Base-by-base conservation (phyloP, 306 rosid species). In the Gleditsia sinensis region DNA sequence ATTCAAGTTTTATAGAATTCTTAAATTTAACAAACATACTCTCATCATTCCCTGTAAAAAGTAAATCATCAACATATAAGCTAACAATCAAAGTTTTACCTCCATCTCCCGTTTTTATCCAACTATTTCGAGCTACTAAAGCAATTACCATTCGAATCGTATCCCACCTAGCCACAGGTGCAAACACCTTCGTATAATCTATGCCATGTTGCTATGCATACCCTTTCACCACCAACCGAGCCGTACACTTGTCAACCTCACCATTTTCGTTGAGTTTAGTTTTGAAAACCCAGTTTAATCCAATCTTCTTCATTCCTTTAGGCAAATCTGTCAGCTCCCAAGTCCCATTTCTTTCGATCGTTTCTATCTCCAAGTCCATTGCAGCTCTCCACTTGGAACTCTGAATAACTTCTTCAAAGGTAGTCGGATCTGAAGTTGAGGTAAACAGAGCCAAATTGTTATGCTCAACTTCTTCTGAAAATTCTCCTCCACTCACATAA, bases 251-350 rank as follows among this genome's bases (percentile, higher is more conserved):
- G 3, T 58, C 58, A 1, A 58, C 33, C 2, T 40, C 9, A 9
- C 77, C 59, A 57, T 57, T 11, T 17, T 57, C 68, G 5, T 72
- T 72, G 8, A 23, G 28, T 32, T 72, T 58, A 0, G 58, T 69
- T 8, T 72, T 17, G 28, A 13, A 72, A 45, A 40, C 17, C 69
- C 77, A 72, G 17, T 72, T 72, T 0, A 55, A 39, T 5, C 77
- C 59, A 17, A 72, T 30, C 7, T 16, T 6, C 4, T 58, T 58
- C 7, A 4, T 10, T n/a, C 48, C 46, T 3, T 0, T 19, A 6
- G 59, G 77, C 4, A 58, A 21, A 2, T 16, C 4, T 1, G 12
- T 28, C 14, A 58, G 6, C 17, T 40, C 39, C 36, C 69, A 43
- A 0, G 32, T 58, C 4, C n/a, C 58, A 42, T 72, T 72, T n/a